A percentile compares a stretch with the other conserved stretches of the same genome.
These are phyloP conservation scores for Mycosphaerella sp. DNA, from an alignment of 2,329 filamentous ascomycete species.

Conservation along the genomic window DNA sequence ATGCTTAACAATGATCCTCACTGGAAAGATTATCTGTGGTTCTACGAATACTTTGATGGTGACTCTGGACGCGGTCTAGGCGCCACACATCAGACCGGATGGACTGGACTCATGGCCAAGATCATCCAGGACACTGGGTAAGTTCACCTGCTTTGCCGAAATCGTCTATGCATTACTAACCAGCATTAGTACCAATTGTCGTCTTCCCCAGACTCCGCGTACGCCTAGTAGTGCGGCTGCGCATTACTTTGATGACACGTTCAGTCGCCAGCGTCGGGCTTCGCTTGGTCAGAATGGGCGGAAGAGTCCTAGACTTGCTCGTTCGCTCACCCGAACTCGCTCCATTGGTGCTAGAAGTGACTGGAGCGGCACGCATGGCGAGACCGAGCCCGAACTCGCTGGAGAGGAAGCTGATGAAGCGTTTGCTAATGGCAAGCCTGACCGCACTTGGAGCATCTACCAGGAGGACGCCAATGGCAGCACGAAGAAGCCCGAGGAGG, in stretches of 20 bases:
- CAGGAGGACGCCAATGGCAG: slow-evolving; percentile 43
- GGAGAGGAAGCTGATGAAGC: slow-evolving; percentile 34
- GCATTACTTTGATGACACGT: slow-evolving; percentile 93
- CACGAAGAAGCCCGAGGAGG: slow-evolving; percentile 28
- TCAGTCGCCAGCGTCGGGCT: slow-evolving; percentile 51
- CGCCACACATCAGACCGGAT: slow-evolving; percentile 90
- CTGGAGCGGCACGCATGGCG: slow-evolving; percentile 44
- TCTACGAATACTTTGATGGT: slow-evolving; percentile 96
- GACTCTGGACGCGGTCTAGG: slow-evolving; percentile 84
- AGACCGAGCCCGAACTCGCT: slow-evolving; percentile 33
- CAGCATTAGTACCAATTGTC: slow-evolving; percentile 65
- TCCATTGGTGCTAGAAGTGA: slow-evolving; percentile 82
- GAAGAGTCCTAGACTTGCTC: slow-evolving; percentile 53
- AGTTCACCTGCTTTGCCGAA: slow-evolving; percentile 33
- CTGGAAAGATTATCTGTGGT: slow-evolving; percentile 93
- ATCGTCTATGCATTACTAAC: slow-evolving; percentile 37
- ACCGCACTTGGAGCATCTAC: slow-evolving; percentile 44
- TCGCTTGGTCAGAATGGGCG: slow-evolving; percentile 51
- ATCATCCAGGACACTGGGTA: slow-evolving; percentile 98
- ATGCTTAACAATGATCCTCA: slow-evolving; percentile 83
- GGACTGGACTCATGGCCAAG: slow-evolving; percentile 91
- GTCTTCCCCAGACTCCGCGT: slow-evolving; percentile 85
- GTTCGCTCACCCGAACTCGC: slow-evolving; percentile 41
- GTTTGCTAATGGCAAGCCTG: slow-evolving; percentile 17
- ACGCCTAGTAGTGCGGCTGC: slow-evolving; percentile 76